Base-by-base conservation (phyloP, 1,284 basidiomycete genomes). In the Stygiomarasmius scandens region DNA sequence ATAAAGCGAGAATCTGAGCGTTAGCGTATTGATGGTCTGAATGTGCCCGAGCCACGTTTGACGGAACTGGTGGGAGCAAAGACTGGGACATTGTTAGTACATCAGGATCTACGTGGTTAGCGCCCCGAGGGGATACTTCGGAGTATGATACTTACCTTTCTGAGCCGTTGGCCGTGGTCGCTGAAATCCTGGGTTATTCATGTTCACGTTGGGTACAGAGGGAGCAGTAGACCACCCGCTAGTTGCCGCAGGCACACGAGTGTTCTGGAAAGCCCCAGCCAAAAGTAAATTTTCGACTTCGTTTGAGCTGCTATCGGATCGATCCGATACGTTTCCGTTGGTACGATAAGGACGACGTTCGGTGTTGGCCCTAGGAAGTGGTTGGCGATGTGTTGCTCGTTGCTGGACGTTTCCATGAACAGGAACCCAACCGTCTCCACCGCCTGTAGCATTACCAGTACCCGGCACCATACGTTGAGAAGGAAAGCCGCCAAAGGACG, bases 221-320 rank as follows among this genome's bases (percentile, higher is more conserved):
- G 58, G 61, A 25, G 66, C 62, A 20, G 64, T 60, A 47, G 59
- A 54, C 72, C 72, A 74, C 29, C 71, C 69, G 14, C 63, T 62
- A 49, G 69, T 60, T 27, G 62, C 66, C n/a, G 55, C 48, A 12
- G 63, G 48, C 22, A 59, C 52, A 16, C 69, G 65, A 63, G 22
- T 61, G 61, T 38, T 62, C 58, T 32, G 44, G 16, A 41, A 34
- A 16, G 23, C 51, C 22, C 56, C 62, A 29, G 46, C 38, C 5
- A 71, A 62, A 32, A 90, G 74, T 54, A 89, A 65, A 57, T 82
- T 81, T 66, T 91, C 89, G 10, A 90, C 85, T 65, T 90, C 89
- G 49, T 83, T 81, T 0, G 79, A 78, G 66, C 86, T 89, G 66
- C 86, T 89, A 54, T 84, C 82, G 24, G 89, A 89, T 27, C 77